A percentile compares a stretch with the other conserved stretches of the same genome.
phyloP scores from a whole-genome alignment of 2,329 filamentous ascomycete genomes.

The Plenodomus biglobosus region DNA sequence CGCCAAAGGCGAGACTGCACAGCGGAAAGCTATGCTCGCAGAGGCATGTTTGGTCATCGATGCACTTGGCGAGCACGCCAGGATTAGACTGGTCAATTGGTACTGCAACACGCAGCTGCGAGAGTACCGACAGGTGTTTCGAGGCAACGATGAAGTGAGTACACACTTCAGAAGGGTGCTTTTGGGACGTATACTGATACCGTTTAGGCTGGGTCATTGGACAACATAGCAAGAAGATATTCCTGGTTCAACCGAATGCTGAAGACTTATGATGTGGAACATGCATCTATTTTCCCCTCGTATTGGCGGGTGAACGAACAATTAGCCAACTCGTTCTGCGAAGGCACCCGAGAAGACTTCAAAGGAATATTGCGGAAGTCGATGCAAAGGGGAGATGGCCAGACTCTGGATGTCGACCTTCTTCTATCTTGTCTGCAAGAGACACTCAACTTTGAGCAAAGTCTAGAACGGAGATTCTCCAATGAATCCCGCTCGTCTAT shows the following conservation, averaged over 20 bases:
- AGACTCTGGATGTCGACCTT: slow-evolving; percentile 84
- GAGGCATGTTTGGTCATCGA: slow-evolving; percentile 95
- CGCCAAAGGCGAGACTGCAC: slow-evolving; percentile 77
- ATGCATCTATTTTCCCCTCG: slow-evolving; percentile 80
- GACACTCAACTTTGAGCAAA: slow-evolving; percentile 95
- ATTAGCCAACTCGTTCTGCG: slow-evolving; percentile 88
- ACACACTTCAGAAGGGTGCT: slow-evolving; percentile 1
- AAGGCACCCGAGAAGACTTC: slow-evolving; percentile 93
- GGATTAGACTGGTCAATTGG: slow-evolving; percentile 83
- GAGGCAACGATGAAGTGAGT: slow-evolving; percentile 79
- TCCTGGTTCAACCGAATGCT: slow-evolving; percentile 96
- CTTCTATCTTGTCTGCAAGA: slow-evolving; percentile 88
- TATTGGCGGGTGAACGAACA: slow-evolving; percentile 90
- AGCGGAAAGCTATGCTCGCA: slow-evolving; percentile 69
- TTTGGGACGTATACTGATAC: slow-evolving; percentile 15
- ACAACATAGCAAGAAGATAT: slow-evolving; percentile 94
- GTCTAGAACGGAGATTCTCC: slow-evolving; percentile 79
- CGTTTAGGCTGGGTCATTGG: slow-evolving; percentile 73
- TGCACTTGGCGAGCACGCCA: slow-evolving; percentile 84
- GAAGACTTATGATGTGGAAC: slow-evolving; percentile 93
- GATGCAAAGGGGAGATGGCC: slow-evolving; percentile 74
- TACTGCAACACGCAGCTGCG: slow-evolving; percentile 96
- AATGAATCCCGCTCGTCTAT: slow-evolving; percentile 75
- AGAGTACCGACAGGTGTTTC: slow-evolving; percentile 93
- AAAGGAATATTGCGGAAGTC: slow-evolving; percentile 87